Conservation (phyloP, 164 flowering plant species). For the Protea cynaroides region DNA sequence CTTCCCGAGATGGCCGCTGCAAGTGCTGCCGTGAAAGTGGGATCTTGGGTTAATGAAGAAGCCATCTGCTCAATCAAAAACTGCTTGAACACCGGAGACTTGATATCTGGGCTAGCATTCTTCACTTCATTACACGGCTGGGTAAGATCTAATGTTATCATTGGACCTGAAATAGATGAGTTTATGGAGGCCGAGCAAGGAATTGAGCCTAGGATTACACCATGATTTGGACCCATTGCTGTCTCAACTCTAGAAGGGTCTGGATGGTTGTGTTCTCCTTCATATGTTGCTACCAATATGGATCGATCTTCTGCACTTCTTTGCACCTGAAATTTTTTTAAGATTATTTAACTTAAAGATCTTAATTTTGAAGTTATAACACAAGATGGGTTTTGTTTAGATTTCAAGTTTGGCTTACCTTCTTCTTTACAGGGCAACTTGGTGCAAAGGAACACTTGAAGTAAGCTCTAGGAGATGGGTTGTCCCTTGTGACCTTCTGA, state of each 20-base stretch:
- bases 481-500: conserved; percentile 26
- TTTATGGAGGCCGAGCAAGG: conserved; percentile 17
- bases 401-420: conserved; percentile 9
- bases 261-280: conserved; percentile 73
- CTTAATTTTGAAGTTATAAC: too few relatives aligned
- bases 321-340: conserved; percentile 73
- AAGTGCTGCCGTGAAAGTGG: conserved; percentile 49
- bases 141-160: conserved; percentile 17
- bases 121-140: not conserved
- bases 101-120: not conserved
- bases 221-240: conserved; percentile 12
- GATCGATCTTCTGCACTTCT: conserved; percentile 64
- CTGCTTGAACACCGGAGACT: conserved; percentile 25
- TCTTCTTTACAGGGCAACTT: conserved; percentile 27
- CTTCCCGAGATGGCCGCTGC: conserved; percentile 59
- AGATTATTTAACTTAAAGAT: too few relatives aligned
- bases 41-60: conserved; percentile 47
- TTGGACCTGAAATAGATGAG: conserved; percentile 5
- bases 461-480: conserved; percentile 27
- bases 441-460: conserved; percentile 32
- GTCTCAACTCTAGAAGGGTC: conserved; percentile 23
- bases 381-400: too few relatives aligned
- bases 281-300: conserved; percentile 59
- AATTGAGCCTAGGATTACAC: conserved; percentile 8
- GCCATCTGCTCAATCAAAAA: conserved; percentile 40